Evolutionary conservation across 192 early-diverging fungal species (phyloP).

Genomic region (Coemansia sp.): DNA sequence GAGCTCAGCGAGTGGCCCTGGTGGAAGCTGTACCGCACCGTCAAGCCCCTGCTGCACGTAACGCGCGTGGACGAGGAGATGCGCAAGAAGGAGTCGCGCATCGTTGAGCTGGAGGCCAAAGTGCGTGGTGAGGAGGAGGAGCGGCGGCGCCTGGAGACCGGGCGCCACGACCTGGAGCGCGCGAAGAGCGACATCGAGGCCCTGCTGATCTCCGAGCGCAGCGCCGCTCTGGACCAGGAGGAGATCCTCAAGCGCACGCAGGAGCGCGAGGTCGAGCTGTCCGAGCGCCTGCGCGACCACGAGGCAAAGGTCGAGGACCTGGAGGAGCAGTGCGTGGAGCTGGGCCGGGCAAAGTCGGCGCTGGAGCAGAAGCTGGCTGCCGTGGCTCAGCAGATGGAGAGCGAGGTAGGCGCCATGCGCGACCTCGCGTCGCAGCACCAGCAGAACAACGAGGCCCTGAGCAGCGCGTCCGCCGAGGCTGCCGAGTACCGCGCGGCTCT

Average conservation of each 20-base stretch:
- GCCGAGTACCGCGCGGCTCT: conserved; percentile 40
- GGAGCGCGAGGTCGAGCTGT: conserved; percentile 65
- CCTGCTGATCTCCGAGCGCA: conserved; percentile 69
- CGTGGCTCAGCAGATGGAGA: conserved; percentile 61
- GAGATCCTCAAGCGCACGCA: conserved; percentile 82
- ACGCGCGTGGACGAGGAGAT: conserved; percentile 81
- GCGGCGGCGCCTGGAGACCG: conserved; percentile 57
- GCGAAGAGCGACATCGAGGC: conserved; percentile 72
- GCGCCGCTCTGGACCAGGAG: conserved; percentile 75
- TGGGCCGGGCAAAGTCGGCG: conserved; percentile 51
- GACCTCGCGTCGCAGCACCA: conserved; percentile 62
- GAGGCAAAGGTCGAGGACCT: conserved; percentile 61
- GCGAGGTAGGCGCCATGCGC: conserved; percentile 57
- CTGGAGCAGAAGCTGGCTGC: conserved; percentile 61
- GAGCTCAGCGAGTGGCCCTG: conserved; percentile 89
- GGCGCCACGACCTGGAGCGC: conserved; percentile 59
- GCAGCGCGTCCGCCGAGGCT: conserved; percentile 58
- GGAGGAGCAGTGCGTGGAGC: conserved; percentile 62
- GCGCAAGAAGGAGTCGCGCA: conserved; percentile 66
- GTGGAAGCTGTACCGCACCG: conserved; percentile 93
- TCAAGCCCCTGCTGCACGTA: conserved; percentile 84
- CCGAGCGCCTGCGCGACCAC: conserved; percentile 62
- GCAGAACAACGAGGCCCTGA: conserved; percentile 57
- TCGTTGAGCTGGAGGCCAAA: conserved; percentile 70
- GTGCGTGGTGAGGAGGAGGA: conserved; percentile 62